Conservation (phyloP, 306 rosid species). For the Senna siamea region DNA sequence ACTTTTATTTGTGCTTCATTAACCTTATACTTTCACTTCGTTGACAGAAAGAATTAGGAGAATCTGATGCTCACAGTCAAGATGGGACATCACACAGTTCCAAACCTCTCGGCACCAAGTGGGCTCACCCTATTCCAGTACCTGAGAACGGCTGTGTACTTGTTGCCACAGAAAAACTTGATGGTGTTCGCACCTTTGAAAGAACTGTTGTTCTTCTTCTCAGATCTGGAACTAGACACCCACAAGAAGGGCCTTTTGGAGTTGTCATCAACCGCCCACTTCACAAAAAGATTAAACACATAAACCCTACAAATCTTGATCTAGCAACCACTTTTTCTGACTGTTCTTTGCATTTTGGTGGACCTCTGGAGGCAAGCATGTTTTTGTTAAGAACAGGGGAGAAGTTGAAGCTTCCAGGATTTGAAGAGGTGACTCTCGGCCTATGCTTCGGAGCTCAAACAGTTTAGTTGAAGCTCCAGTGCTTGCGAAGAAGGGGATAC, state of each 20-base stretch:
- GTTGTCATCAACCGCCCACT: conserved; percentile 91
- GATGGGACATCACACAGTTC: conserved; percentile 51
- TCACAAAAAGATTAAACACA: conserved; percentile 82
- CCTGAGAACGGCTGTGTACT: conserved; percentile 98
- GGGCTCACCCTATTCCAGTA: conserved; percentile 96
- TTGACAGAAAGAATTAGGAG: conserved; percentile 72
- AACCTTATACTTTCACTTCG: conserved; percentile 20
- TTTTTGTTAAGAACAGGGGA: conserved; percentile 75
- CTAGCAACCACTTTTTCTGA: conserved; percentile 88
- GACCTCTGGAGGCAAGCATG: conserved; percentile 98
- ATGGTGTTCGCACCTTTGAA: conserved; percentile 88
- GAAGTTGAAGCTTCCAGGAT: conserved; percentile 66
- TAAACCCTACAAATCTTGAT: conserved; percentile 86
- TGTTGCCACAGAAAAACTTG: conserved; percentile 94
- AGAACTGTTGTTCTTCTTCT: conserved; percentile 92
- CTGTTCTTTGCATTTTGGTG: conserved; percentile 87
- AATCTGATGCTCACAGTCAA: conserved; percentile 53
- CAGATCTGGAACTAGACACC: conserved; percentile 87
- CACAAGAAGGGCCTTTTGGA: conserved; percentile 95
- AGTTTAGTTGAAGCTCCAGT: conserved; percentile 85
- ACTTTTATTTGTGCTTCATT: conserved; percentile 20
- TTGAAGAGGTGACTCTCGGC: conserved; percentile 90
- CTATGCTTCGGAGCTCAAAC: conserved; percentile 87
- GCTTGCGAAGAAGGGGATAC: conserved; percentile 83
- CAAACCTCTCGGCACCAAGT: conserved; percentile 66